phyloP scores from a whole-genome alignment of 1,139 yeast species.

The Pneumocystis sp. region DNA sequence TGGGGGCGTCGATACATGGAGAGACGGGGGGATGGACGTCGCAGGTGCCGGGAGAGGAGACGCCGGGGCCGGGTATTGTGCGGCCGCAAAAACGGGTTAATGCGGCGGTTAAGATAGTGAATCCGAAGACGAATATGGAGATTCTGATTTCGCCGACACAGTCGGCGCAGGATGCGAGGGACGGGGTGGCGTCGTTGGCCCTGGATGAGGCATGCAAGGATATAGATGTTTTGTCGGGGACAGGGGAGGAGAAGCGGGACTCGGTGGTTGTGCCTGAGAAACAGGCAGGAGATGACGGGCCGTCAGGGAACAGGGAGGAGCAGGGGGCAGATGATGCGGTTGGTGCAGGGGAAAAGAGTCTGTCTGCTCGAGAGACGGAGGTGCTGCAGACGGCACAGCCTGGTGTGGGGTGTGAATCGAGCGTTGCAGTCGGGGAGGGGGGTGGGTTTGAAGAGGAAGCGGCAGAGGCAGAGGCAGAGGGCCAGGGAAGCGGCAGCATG shows the following conservation, averaged over 20 bases:
- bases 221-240: constrained; percentile 9
- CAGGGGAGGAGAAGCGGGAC: constrained; percentile 14
- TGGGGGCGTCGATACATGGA: not conserved
- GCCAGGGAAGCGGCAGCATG: not conserved
- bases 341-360: too few species aligned
- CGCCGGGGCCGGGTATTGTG: constrained; percentile 3
- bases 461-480: not conserved
- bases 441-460: constrained; percentile 4
- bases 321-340: too few species aligned
- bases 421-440: constrained; percentile 11
- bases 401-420: not conserved
- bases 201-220: constrained; percentile 7
- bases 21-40: not conserved
- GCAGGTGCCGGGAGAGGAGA: constrained; percentile 3
- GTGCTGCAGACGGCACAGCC: not conserved
- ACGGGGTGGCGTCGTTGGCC: constrained; percentile 7
- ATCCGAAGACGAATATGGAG: constrained; percentile 18
- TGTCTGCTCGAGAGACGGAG: not conserved
- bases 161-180: constrained; percentile 7
- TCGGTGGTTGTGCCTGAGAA: constrained; percentile 5
- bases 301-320: constrained; percentile 3
- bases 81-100: constrained; percentile 12
- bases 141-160: constrained; percentile 14
- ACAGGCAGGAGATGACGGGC: constrained; percentile 13
- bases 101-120: constrained; percentile 16